Conservation (phyloP, 305 asterid genomes). For the Solanum hybrid region DNA sequence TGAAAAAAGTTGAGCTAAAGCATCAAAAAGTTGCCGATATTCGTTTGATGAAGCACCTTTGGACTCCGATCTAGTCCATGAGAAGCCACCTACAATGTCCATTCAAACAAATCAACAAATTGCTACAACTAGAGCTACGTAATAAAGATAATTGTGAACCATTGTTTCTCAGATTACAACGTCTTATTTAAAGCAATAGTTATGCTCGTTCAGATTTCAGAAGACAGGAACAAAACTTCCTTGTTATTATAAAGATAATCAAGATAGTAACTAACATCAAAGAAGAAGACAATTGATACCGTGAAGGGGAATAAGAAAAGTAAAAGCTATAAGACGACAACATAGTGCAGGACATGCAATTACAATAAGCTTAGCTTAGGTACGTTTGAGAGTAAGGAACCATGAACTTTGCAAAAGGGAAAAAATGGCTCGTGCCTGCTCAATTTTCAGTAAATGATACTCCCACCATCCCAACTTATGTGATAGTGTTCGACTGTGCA, state of each 20-base stretch:
- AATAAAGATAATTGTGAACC: neutral
- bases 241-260: neutral
- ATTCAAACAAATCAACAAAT: neutral
- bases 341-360: neutral
- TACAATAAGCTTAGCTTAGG: neutral
- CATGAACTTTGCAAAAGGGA: neutral
- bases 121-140: neutral
- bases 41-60: constrained; percentile 73
- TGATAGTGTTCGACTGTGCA: neutral
- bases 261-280: neutral
- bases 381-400: neutral
- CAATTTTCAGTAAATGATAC: neutral
- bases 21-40: constrained; percentile 61
- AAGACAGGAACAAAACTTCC: neutral
- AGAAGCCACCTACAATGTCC: constrained; percentile 66
- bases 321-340: neutral
- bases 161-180: neutral
- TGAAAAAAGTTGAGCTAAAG: constrained; percentile 32
- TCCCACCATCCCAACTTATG: neutral
- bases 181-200: neutral
- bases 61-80: constrained; percentile 96
- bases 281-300: neutral
- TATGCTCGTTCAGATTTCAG: neutral
- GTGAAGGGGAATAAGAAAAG: neutral
- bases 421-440: neutral